Evolutionary conservation across 257 asterid species (phyloP).

Genomic region (Solanum acaule): DNA sequence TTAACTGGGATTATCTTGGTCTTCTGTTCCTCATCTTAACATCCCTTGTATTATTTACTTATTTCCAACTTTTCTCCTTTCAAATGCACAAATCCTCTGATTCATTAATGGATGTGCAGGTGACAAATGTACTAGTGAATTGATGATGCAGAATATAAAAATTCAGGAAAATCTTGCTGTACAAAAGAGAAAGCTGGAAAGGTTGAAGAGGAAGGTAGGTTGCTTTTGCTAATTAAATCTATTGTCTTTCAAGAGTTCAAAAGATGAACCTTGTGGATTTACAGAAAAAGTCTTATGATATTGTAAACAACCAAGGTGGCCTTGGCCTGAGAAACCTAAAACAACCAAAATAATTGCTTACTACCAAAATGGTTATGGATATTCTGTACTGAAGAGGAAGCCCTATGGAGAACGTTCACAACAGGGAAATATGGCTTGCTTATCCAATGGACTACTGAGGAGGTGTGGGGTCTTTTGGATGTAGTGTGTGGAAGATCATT

Average conservation of each 20-base stretch:
- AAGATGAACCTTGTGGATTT: background rate
- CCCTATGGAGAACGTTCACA: background rate
- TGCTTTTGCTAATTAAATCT: background rate
- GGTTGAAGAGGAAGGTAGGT: conserved; percentile 61
- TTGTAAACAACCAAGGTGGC: background rate
- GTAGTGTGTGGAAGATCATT: background rate
- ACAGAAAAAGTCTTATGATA: background rate
- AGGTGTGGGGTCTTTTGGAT: background rate
- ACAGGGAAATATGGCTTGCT: background rate
- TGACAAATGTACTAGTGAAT: conserved; percentile 25
- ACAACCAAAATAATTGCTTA: background rate
- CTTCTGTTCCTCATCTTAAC: background rate
- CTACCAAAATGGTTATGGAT: background rate
- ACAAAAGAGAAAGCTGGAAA: conserved; percentile 64
- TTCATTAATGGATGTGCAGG: conserved; percentile 30
- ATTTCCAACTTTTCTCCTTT: background rate
- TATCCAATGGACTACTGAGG: background rate
- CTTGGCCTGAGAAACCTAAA: background rate
- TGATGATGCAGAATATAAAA: conserved; percentile 47
- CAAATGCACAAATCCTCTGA: conserved; percentile 1
- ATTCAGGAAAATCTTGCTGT: conserved; percentile 42
- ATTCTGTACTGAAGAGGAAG: background rate
- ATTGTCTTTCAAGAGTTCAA: background rate
- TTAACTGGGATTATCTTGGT: background rate
- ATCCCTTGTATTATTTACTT: background rate